Evolutionary conservation across 441 rosid genomes (phyloP).

Genomic region (Adansonia rubrostipa): DNA sequence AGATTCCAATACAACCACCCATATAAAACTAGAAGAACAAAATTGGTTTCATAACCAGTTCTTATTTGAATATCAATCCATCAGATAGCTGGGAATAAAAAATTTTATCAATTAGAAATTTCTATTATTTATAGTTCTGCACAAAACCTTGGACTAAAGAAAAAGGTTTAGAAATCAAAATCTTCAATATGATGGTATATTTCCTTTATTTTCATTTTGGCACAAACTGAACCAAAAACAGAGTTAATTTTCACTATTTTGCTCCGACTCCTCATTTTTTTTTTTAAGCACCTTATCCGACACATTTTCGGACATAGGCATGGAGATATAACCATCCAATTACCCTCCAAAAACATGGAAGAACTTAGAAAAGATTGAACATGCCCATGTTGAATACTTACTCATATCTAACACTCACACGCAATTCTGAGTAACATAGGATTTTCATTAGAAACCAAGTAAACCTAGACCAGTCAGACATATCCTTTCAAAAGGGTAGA

Average conservation of each 20-base stretch:
- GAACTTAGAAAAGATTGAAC: too few relatives aligned
- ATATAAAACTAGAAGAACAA: not conserved
- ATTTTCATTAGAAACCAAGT: not conserved
- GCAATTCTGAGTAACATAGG: too few relatives aligned
- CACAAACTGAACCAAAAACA: not conserved
- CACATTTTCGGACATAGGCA: too few relatives aligned
- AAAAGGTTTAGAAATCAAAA: not conserved
- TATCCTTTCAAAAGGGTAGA: not conserved
- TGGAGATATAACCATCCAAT: too few relatives aligned
- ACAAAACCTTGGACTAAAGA: not conserved
- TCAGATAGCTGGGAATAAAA: not conserved
- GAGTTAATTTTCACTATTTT: not conserved
- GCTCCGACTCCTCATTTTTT: too few relatives aligned
- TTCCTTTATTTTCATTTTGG: not conserved
- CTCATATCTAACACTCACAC: too few relatives aligned
- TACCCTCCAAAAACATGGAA: too few relatives aligned
- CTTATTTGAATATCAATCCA: not conserved
- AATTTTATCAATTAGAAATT: not conserved
- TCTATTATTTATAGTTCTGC: not conserved
- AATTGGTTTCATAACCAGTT: not conserved
- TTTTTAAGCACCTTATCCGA: too few relatives aligned
- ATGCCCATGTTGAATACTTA: too few relatives aligned
- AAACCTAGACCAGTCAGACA: not conserved
- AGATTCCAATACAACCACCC: not conserved
- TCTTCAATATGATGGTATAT: not conserved